Percentiles rank a stretch among this genome's conserved stretches.
Conservation (phyloP, 1,284 basidiomycete species). For the Mycosarcoma mackinlayi region DNA sequence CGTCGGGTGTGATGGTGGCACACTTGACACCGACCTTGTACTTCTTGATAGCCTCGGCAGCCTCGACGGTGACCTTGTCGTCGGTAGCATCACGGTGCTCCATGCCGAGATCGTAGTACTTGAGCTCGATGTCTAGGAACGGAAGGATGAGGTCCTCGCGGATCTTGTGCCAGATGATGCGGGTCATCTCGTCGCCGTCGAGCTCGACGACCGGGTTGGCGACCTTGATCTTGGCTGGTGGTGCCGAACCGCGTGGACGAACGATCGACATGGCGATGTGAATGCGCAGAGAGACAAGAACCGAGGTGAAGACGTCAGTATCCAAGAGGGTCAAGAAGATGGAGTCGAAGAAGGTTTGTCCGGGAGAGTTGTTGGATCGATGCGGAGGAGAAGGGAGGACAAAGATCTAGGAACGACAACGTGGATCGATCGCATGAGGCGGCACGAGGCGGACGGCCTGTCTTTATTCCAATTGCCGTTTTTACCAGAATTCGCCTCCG, state of each 20-base stretch:
- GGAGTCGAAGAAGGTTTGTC: neutral
- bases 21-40: constrained; percentile 73
- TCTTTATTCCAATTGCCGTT: neutral
- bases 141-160: constrained; percentile 96
- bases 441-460: neutral
- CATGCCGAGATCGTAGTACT: constrained; percentile 96
- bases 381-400: neutral
- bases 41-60: constrained; percentile 79
- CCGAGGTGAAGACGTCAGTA: neutral
- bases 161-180: constrained; percentile 92
- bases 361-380: too few relatives aligned
- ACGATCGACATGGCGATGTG: constrained; percentile 33
- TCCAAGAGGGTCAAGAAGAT: neutral
- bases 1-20: constrained; percentile 98
- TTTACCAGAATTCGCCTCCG: neutral
- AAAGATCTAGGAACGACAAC: neutral
- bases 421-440: neutral
- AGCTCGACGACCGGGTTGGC: constrained; percentile 94
- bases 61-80: constrained; percentile 91
- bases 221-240: constrained; percentile 76
- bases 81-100: constrained; percentile 91
- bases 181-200: constrained; percentile 68
- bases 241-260: constrained; percentile 34
- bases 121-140: constrained; percentile 93
- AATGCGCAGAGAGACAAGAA: constrained; percentile 1